Evolutionary conservation across 257 asterid genomes (phyloP), one percentile per base, ranked within the genome.

Genomic region (Jacaranda mimosifolia): DNA sequence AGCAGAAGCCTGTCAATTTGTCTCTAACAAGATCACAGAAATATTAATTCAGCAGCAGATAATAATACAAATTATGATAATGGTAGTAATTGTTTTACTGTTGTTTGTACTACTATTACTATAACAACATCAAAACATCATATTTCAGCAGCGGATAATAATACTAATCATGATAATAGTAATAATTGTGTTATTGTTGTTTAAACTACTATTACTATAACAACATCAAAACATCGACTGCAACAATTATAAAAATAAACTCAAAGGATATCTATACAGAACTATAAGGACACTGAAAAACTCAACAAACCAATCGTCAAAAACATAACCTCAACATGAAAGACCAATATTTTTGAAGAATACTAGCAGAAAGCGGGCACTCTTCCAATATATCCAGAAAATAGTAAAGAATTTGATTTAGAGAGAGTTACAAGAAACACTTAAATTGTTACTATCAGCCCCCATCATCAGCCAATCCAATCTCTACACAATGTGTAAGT

Each of bases 1-100:
- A 74, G 32, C 60, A 49, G 68, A 58, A 43, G 77, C 45, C 66
- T 21, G 46, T 21, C 52, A 45, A 5, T 26, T 49, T 60, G 11
- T 46, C 35, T 59, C 62, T 45, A 48, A 42, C 8, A 3, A 32
- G 42, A 62, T 26, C 32, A 35, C n/a, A 13, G 2, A 62, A 21
- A 48, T 0, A 48, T 46, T 11, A 15, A 8, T 10, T 48, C 26
- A 43, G 40, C 35, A 18, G 21, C n/a, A 1, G 6, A 48, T 63
- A 35, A 1, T 74, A 11, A 6, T 11, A 9, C 17, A 36, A 1
- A 63, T 63, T n/a, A 49, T 18, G 1, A 38, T 10, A 6, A 19
- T 45, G 3, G 53, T 42, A 7, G 15, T 48, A 3, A 13, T 48
- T 8, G 53, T 48, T 12, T 12, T 13, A 26, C 32, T 26, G 32